Conservation (phyloP, 2,329 filamentous ascomycete genomes). For the Penicillium sp. region DNA sequence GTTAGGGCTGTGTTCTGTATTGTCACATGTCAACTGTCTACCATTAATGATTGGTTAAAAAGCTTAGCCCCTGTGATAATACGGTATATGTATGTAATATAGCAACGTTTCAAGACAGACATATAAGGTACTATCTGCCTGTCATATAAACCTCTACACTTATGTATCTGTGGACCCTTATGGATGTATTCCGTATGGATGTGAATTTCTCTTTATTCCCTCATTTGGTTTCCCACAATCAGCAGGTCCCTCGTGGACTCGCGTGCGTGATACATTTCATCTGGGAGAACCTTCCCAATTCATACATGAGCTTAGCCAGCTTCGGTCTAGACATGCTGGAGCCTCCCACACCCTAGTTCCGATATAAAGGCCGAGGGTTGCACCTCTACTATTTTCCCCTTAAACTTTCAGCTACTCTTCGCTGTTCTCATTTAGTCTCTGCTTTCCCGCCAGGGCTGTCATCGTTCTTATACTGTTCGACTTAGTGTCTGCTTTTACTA, state of each 20-base stretch:
- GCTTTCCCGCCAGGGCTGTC: background rate
- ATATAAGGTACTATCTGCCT: background rate
- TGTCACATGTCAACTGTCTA: background rate
- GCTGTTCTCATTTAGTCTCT: background rate
- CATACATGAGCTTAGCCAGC: background rate
- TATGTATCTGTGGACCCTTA: background rate
- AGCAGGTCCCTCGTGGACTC: background rate
- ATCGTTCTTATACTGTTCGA: background rate
- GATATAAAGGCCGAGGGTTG: background rate
- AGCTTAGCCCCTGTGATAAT: conserved; percentile 3
- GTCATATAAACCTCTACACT: conserved; percentile 1
- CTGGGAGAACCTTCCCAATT: conserved; percentile 4
- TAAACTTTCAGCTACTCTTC: background rate
- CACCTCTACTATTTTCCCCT: background rate
- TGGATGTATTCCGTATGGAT: background rate
- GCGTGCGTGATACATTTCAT: background rate
- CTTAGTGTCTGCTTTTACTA: background rate
- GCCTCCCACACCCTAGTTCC: background rate
- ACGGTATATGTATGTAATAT: conserved; percentile 10
- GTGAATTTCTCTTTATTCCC: conserved; percentile 1
- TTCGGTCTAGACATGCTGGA: background rate
- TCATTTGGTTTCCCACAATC: background rate
- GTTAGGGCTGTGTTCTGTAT: conserved; percentile 16
- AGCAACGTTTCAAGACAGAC: background rate
- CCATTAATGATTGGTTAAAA: conserved; percentile 11